These are phyloP conservation scores for Coprinopsis cinerea DNA, from an alignment of 768 basidiomycete genomes.

Conservation along the genomic window DNA sequence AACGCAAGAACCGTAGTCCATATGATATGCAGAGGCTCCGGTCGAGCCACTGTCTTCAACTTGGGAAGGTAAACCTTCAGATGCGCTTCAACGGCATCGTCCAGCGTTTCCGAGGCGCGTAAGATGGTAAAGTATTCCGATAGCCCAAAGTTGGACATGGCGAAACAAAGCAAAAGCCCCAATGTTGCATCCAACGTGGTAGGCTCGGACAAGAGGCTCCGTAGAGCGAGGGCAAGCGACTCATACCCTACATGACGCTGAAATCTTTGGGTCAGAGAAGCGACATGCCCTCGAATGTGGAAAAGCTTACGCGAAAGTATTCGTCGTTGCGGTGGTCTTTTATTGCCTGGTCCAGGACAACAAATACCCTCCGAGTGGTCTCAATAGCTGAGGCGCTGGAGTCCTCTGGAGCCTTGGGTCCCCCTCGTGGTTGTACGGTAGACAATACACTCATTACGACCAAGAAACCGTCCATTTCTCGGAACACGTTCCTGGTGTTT, in stretches of 20 bases:
- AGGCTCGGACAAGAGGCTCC: conserved; percentile 41
- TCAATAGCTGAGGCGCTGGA: conserved; percentile 40
- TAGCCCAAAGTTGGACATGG: conserved; percentile 58
- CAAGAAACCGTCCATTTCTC: conserved; percentile 79
- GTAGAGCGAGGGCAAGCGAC: conserved; percentile 54
- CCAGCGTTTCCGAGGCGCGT: conserved; percentile 30
- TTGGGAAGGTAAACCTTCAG: neutral
- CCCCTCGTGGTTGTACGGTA: conserved; percentile 34
- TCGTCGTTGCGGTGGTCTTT: conserved; percentile 49
- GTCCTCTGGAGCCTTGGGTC: conserved; percentile 25
- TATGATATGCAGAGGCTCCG: conserved; percentile 57
- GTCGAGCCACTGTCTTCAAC: conserved; percentile 40
- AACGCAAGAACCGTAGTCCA: conserved; percentile 40
- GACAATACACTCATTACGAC: conserved; percentile 69
- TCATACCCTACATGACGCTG: conserved; percentile 61
- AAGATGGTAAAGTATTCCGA: conserved; percentile 48
- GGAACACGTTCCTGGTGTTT: conserved; percentile 66
- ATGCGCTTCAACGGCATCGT: conserved; percentile 26
- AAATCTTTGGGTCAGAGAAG: conserved; percentile 1
- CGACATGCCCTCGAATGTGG: no score
- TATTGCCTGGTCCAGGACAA: conserved; percentile 61
- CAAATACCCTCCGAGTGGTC: conserved; percentile 54
- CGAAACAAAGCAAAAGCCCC: conserved; percentile 63
- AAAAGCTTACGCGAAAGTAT: conserved; percentile 68
- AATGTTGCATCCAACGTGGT: conserved; percentile 47